Evolutionary conservation across 345 rosid genomes (phyloP).

Genomic region (Laguncularia racemosa): DNA sequence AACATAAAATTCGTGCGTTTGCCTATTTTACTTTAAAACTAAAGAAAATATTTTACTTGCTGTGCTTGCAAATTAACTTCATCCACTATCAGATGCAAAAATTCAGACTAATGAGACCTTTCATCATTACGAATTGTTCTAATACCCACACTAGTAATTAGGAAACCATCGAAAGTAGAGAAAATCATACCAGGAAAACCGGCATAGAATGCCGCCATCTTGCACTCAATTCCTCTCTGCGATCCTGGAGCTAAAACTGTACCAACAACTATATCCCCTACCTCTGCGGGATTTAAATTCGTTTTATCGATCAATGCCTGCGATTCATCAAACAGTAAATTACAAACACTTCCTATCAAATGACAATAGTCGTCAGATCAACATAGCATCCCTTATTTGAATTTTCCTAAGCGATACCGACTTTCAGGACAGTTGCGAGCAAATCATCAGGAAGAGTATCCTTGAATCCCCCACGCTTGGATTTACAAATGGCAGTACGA

Average conservation of each 20-base stretch:
- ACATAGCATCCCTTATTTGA: background rate
- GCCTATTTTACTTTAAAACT: too few species aligned
- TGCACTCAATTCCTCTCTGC: constrained; percentile 69
- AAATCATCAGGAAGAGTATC: constrained; percentile 84
- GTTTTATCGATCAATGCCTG: constrained; percentile 76
- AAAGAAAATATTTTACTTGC: background rate
- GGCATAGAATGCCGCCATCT: constrained; percentile 91
- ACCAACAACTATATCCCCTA: constrained; percentile 92
- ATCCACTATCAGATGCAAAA: too few species aligned
- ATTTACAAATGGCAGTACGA: constrained; percentile 85
- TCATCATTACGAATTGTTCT: too few species aligned
- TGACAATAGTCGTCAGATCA: too few species aligned
- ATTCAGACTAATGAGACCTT: too few species aligned
- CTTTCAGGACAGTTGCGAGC: constrained; percentile 78
- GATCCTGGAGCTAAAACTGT: constrained; percentile 90
- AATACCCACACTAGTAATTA: background rate
- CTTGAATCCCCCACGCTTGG: constrained; percentile 91
- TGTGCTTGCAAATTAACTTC: background rate
- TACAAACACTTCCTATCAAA: too few species aligned
- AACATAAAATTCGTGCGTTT: background rate
- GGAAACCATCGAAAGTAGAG: background rate
- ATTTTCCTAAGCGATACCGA: constrained; percentile 13
- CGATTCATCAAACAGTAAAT: background rate
- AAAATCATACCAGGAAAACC: constrained; percentile 69
- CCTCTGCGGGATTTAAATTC: constrained; percentile 68